Conservation (phyloP, 768 basidiomycete genomes). For the Calocybe indica region DNA sequence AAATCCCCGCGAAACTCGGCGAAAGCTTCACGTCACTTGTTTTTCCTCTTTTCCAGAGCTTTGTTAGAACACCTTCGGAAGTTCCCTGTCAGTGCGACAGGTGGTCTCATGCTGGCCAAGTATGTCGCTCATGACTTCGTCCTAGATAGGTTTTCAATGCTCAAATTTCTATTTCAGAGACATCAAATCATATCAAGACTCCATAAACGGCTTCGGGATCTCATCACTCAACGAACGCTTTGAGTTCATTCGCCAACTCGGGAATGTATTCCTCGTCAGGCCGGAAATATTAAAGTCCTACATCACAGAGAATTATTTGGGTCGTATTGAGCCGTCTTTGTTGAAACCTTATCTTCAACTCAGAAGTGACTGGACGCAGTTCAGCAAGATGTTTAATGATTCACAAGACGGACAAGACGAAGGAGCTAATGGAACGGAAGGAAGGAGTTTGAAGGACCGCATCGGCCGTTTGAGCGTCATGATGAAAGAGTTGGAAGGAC, state of each 20-base stretch:
- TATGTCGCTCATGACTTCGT: slow-evolving; percentile 19
- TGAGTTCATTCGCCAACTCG: slow-evolving; percentile 96
- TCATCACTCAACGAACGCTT: slow-evolving; percentile 88
- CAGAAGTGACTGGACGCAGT: slow-evolving; percentile 86
- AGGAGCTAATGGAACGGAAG: slow-evolving; percentile 27
- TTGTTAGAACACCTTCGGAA: slow-evolving; percentile 93
- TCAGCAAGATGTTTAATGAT: slow-evolving; percentile 77
- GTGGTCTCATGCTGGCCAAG: slow-evolving; percentile 98
- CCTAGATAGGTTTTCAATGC: neutral
- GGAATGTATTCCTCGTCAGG: slow-evolving; percentile 93
- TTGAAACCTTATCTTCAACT: slow-evolving; percentile 88
- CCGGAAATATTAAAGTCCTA: slow-evolving; percentile 94
- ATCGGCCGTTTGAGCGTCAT: slow-evolving; percentile 74
- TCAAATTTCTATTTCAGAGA: slow-evolving; percentile 49
- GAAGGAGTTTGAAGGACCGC: slow-evolving; percentile 51
- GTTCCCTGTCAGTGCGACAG: slow-evolving; percentile 94
- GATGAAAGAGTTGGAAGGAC: slow-evolving; percentile 81
- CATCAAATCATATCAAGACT: slow-evolving; percentile 94
- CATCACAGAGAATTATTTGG: slow-evolving; percentile 90
- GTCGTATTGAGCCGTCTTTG: slow-evolving; percentile 80
- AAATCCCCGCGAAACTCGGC: neutral
- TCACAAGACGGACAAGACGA: slow-evolving; percentile 36
- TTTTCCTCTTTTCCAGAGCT: slow-evolving; percentile 39
- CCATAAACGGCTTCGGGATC: slow-evolving; percentile 74
- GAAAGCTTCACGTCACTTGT: neutral